Conservation (phyloP, 352 stramenopile genomes). For the Phytophthora melonis region DNA sequence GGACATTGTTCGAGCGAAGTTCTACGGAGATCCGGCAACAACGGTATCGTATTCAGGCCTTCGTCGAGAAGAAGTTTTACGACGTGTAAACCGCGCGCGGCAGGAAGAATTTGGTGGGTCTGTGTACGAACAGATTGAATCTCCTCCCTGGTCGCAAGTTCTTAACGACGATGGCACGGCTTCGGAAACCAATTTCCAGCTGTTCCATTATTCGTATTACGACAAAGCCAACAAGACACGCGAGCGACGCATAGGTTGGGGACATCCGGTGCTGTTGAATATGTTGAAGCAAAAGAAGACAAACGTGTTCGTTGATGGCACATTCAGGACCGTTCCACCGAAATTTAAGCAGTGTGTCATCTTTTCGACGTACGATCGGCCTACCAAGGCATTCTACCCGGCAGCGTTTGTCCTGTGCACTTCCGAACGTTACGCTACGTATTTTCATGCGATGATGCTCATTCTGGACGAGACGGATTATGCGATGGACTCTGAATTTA, state of each 20-base stretch:
- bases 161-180: neutral
- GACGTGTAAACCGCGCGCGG: neutral
- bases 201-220: neutral
- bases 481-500: constrained; percentile 6
- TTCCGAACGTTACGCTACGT: neutral
- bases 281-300: constrained; percentile 9
- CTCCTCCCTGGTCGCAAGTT: neutral
- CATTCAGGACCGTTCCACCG: neutral
- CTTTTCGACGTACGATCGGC: constrained; percentile 5
- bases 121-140: neutral
- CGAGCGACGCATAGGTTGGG: constrained; percentile 1
- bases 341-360: constrained; percentile 15
- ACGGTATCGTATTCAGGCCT: neutral
- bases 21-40: neutral
- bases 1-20: neutral
- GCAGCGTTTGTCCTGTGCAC: constrained; percentile 2
- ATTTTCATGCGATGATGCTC: constrained; percentile 1
- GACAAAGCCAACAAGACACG: neutral
- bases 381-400: neutral
- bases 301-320: constrained; percentile 12
- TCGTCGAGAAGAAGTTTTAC: neutral
- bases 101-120: neutral
- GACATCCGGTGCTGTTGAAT: constrained; percentile 1
- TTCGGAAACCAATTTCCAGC: neutral
- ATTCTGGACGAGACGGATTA: neutral